Evolutionary conservation across 805 yeast species (phyloP), one percentile per base, ranked within the genome.

Genomic region (Cyberlindnera euphorbiiphila): DNA sequence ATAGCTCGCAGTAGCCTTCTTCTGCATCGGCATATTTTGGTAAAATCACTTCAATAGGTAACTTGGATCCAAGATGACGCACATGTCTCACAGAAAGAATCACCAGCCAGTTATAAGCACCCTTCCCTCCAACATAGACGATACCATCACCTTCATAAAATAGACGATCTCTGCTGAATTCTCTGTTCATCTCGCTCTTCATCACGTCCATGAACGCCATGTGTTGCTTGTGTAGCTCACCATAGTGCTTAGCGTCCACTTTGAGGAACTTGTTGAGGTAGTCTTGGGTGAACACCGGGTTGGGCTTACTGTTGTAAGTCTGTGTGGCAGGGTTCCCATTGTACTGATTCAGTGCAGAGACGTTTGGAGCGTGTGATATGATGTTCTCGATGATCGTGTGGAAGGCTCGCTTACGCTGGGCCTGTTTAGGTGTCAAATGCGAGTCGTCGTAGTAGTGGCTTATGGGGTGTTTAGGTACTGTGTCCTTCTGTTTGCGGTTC

Each of bases 11-110:
- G 34, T 78, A 68, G 32, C 78, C 78, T 16, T 74, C 69, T 51
- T 81, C 89, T 51, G 74, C 81, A 51, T 82, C 89, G 23, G 70
- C 73, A 32, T 65, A 57, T 29, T 74, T 69, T 3, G 93, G 89
- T 43, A 86, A 73, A 41, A 85, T 69, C 3, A 86, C 78, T 64
- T 86, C 95, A 9, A 86, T 76, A 0, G 95, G 95, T 16, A 80
- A 59, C 8, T 59, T 62, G 8, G 78, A 72, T 11, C 87, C 85
- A 16, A 69, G 61, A 34, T 72, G 74, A 49, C 88, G 63, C 22
- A 85, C 59, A 43, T 80, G 70, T 50, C 73, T 73, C 37, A 86
- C 71, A 9, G 85, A 76, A 17, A 83, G 63, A 26, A 83, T 61
- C 5, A 86, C 76, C 50, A 81, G 68, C 72, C 41, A 37, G 31